phyloP scores from a whole-genome alignment of 257 asterid genomes.

The Sherardia arvensis region DNA sequence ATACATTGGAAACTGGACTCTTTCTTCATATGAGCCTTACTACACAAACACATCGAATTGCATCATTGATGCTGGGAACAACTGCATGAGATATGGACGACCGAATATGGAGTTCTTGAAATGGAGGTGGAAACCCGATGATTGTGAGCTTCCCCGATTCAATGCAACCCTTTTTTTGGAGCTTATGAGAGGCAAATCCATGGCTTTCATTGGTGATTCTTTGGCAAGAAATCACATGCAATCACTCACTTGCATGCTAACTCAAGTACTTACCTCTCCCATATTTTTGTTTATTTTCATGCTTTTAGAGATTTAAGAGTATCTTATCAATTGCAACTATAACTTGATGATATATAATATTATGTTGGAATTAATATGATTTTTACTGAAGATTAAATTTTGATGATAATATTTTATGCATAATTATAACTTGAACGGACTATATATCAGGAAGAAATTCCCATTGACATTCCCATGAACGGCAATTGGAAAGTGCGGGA shows the following conservation, averaged over 20 bases:
- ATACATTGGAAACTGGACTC: conserved; percentile 52
- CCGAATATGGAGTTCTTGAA: conserved; percentile 26
- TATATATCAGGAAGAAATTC: too few relatives aligned
- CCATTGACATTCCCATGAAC: too few relatives aligned
- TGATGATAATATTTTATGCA: too few relatives aligned
- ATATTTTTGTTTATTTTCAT: too few relatives aligned
- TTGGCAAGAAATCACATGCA: conserved; percentile 69
- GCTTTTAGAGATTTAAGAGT: too few relatives aligned
- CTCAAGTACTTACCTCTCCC: too few relatives aligned
- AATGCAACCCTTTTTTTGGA: conserved; percentile 52
- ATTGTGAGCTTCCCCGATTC: conserved; percentile 44
- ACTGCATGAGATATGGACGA: conserved; percentile 27
- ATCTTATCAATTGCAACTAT: too few relatives aligned
- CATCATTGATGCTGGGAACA: conserved; percentile 26
- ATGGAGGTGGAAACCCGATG: conserved; percentile 40
- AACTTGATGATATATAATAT: too few relatives aligned
- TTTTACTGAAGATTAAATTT: too few relatives aligned
- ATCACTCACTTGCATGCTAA: conserved; percentile 62
- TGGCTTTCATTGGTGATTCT: conserved; percentile 80
- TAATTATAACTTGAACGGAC: too few relatives aligned
- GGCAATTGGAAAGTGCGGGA: conserved; percentile 30
- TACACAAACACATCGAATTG: conserved; percentile 38
- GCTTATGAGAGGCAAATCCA: conserved; percentile 39
- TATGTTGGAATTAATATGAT: too few relatives aligned
- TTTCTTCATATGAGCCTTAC: conserved; percentile 39